Conservation (phyloP, 2,329 filamentous ascomycete genomes). For the Fusarium pilosicola region DNA sequence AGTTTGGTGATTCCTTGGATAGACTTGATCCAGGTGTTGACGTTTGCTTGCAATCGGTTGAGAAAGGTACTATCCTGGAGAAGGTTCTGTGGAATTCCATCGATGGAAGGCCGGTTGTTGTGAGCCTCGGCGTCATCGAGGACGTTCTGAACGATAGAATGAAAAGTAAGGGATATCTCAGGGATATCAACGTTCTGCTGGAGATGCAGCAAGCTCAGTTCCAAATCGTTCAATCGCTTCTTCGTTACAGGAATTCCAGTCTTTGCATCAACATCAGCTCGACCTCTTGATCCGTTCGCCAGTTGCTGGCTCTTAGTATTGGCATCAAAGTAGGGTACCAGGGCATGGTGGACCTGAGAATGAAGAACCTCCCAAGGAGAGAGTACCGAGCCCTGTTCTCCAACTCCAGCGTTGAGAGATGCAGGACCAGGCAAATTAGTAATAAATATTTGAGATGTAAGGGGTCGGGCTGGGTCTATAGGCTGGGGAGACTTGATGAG, state of each 20-base stretch:
- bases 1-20: constrained; percentile 97
- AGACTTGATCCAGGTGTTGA: constrained; percentile 98
- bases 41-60: constrained; percentile 91
- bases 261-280: constrained; percentile 88
- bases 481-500: constrained; percentile 90
- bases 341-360: constrained; percentile 87
- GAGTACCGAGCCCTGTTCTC: constrained; percentile 75
- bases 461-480: constrained; percentile 83
- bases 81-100: constrained; percentile 79
- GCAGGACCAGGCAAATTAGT: constrained; percentile 89
- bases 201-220: constrained; percentile 87
- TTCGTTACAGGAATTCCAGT: constrained; percentile 97
- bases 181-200: constrained; percentile 99
- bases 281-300: constrained; percentile 71
- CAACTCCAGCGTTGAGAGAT: constrained; percentile 71
- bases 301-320: constrained; percentile 85
- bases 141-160: constrained; percentile 86
- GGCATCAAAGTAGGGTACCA: constrained; percentile 97
- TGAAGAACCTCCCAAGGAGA: constrained; percentile 94
- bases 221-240: constrained; percentile 94
- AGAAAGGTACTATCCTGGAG: constrained; percentile 90
- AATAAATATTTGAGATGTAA: constrained; percentile 90
- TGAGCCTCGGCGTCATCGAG: constrained; percentile 79
- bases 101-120: constrained; percentile 76
- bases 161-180: constrained; percentile 85